A percentile compares a stretch with the other conserved stretches of the same genome.
These are phyloP conservation scores for Oryza officinalis DNA, from an alignment of 176 grass and related monocot species.

Conservation along the genomic window DNA sequence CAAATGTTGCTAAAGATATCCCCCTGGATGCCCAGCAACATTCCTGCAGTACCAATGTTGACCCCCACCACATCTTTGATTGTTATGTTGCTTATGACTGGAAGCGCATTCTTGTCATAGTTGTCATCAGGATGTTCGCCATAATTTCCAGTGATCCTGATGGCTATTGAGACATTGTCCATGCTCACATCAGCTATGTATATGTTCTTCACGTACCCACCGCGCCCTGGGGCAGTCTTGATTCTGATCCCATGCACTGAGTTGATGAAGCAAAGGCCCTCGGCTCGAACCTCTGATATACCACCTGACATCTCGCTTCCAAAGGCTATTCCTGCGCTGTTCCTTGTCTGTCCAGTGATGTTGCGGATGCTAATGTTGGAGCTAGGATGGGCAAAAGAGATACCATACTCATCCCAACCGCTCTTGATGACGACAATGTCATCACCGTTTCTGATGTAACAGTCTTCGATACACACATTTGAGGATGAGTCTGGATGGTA, in stretches of 20 bases:
- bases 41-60: conserved; percentile 61
- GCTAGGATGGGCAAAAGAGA: conserved; percentile 74
- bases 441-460: conserved; percentile 77
- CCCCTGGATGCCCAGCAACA: conserved; percentile 67
- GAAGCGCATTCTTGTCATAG: conserved; percentile 72
- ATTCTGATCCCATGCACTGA: conserved; percentile 76
- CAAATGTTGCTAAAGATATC: conserved; percentile 79
- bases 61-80: conserved; percentile 59
- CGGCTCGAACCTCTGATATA: conserved; percentile 66
- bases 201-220: conserved; percentile 69
- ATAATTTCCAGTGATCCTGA: conserved; percentile 67
- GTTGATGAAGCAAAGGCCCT: conserved; percentile 58
- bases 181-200: conserved; percentile 64
- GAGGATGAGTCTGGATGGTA: conserved; percentile 61
- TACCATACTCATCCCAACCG: conserved; percentile 89
- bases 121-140: conserved; percentile 80
- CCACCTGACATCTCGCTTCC: conserved; percentile 92
- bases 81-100: conserved; percentile 66
- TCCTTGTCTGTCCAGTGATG: conserved; percentile 55
- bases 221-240: conserved; percentile 70
- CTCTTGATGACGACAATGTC: conserved; percentile 85
- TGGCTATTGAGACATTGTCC: conserved; percentile 74
- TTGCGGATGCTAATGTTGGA: conserved; percentile 79
- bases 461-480: conserved; percentile 89
- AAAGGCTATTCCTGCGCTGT: conserved; percentile 68